phyloP scores from a whole-genome alignment of 441 rosid species.

The Populus hybrid region DNA sequence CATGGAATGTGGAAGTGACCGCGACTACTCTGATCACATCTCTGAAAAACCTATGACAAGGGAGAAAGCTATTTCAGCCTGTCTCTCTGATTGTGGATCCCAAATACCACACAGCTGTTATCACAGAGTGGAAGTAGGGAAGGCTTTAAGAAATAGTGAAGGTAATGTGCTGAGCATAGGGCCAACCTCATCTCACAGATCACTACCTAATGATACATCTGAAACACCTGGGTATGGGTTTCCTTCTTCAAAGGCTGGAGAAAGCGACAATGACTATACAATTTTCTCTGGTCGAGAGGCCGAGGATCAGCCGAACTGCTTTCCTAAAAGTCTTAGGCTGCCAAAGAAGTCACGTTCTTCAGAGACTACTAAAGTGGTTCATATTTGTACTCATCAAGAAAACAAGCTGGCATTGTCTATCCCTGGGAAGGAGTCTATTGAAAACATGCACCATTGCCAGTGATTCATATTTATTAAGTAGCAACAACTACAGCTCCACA shows the following conservation, averaged over 20 bases:
- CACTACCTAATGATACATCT: slow-evolving; percentile 29
- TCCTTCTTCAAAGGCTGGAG: slow-evolving; percentile 29
- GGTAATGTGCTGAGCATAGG: slow-evolving; percentile 66
- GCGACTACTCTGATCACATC: slow-evolving; percentile 31
- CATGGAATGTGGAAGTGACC: slow-evolving; percentile 35
- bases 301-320: slow-evolving; percentile 40
- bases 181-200: slow-evolving; percentile 38
- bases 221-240: slow-evolving; percentile 22
- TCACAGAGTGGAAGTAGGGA: slow-evolving; percentile 33
- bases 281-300: slow-evolving; percentile 25
- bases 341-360: slow-evolving; percentile 28
- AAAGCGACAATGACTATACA: slow-evolving; percentile 13
- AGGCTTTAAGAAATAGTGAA: slow-evolving; percentile 60
- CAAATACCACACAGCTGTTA: slow-evolving; percentile 26
- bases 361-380: slow-evolving; percentile 26
- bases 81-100: slow-evolving; percentile 36
- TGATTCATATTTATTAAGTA: slow-evolving; percentile 8
- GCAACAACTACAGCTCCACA: slow-evolving; percentile 23
- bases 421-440: slow-evolving; percentile 17
- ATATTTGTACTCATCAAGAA: slow-evolving; percentile 31
- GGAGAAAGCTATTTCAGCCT: slow-evolving; percentile 25
- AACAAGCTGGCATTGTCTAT: slow-evolving; percentile 27
- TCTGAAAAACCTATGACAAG: slow-evolving; percentile 43
- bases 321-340: slow-evolving; percentile 36
- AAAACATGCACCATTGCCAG: slow-evolving; percentile 16